Evolutionary conservation across 2,329 filamentous ascomycete species (phyloP).

Genomic region (Tetracladium maxilliforme): DNA sequence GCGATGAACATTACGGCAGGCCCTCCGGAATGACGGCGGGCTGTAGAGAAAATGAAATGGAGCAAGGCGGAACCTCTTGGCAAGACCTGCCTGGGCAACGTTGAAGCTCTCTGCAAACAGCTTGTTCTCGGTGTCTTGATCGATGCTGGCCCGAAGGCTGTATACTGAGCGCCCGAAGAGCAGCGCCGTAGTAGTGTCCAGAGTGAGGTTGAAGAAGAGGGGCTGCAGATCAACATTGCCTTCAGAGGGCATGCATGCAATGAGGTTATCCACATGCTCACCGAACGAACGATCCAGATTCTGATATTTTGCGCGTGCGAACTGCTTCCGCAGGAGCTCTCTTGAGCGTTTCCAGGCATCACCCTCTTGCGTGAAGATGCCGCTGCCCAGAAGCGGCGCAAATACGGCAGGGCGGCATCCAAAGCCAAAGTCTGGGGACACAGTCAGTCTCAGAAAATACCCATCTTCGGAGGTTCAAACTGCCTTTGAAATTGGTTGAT

Average conservation of each 20-base stretch:
- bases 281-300: constrained; percentile 30
- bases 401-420: constrained; percentile 10
- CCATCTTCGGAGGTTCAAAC: no score
- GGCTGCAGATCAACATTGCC: constrained; percentile 21
- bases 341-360: constrained; percentile 15
- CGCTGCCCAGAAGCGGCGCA: constrained; percentile 16
- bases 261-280: constrained; percentile 38
- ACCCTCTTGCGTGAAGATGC: constrained; percentile 19
- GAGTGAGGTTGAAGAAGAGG: constrained; percentile 20
- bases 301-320: constrained; percentile 8
- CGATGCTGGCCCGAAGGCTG: not conserved
- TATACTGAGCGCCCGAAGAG: constrained; percentile 1
- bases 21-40: constrained; percentile 9
- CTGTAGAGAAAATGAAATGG: constrained; percentile 9
- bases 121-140: constrained; percentile 6
- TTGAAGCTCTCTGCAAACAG: constrained; percentile 17
- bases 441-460: no score
- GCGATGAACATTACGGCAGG: constrained; percentile 4
- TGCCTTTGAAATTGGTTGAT: constrained; percentile 10
- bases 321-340: constrained; percentile 12
- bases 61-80: constrained; percentile 11
- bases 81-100: constrained; percentile 12
- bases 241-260: constrained; percentile 38
- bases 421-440: constrained; percentile 10
- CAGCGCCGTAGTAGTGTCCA: constrained; percentile 5